Evolutionary conservation across 2,329 filamentous ascomycete genomes (phyloP).

Genomic region (Monosporascus sp.): DNA sequence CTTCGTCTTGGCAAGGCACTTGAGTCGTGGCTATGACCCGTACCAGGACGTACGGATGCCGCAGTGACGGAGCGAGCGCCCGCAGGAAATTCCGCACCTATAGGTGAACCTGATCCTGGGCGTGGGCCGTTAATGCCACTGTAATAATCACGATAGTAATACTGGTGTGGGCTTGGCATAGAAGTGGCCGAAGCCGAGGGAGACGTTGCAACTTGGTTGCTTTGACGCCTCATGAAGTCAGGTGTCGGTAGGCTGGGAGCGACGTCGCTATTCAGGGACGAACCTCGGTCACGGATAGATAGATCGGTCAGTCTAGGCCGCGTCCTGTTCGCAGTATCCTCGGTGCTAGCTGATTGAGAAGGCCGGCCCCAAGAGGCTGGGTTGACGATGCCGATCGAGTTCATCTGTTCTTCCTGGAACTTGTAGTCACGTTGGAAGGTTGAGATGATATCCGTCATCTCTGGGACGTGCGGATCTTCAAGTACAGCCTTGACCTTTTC

Average conservation of each 20-base stretch:
- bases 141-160: slow-evolving; percentile 54
- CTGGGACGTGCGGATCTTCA: slow-evolving; percentile 60
- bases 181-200: slow-evolving; percentile 43
- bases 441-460: slow-evolving; percentile 67
- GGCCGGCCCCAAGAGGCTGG: slow-evolving; percentile 58
- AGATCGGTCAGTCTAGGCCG: slow-evolving; percentile 45
- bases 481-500: slow-evolving; percentile 76
- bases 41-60: slow-evolving; percentile 49
- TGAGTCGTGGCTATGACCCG: slow-evolving; percentile 57
- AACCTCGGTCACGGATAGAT: slow-evolving; percentile 49
- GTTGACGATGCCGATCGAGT: slow-evolving; percentile 73
- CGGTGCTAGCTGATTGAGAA: slow-evolving; percentile 55
- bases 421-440: slow-evolving; percentile 77
- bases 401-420: slow-evolving; percentile 67
- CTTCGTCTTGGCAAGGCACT: slow-evolving; percentile 45
- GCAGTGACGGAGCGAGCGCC: slow-evolving; percentile 44
- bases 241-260: slow-evolving; percentile 60
- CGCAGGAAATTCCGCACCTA: slow-evolving; percentile 48
- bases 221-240: slow-evolving; percentile 62
- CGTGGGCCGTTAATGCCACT: slow-evolving; percentile 40
- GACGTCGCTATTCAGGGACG: slow-evolving; percentile 59
- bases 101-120: slow-evolving; percentile 53
- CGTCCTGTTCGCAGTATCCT: slow-evolving; percentile 44
- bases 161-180: slow-evolving; percentile 47
- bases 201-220: slow-evolving; percentile 61